These are phyloP conservation scores for Capronia coronata DNA, from an alignment of 2,329 filamentous ascomycete genomes.

Conservation along the genomic window DNA sequence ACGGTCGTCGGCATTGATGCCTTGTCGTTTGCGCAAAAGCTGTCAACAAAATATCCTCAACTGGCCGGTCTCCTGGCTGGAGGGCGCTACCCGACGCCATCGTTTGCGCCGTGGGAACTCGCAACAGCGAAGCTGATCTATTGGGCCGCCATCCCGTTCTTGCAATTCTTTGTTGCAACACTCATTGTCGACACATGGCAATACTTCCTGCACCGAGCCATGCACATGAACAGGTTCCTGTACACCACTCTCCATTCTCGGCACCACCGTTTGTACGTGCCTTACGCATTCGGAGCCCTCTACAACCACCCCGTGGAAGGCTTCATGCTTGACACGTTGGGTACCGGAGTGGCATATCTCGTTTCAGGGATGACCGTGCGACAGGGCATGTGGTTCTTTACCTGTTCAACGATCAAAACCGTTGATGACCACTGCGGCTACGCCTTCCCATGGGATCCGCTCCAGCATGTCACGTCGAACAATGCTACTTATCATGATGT, in stretches of 20 bases:
- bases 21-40: constrained; percentile 64
- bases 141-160: constrained; percentile 64
- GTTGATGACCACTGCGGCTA: constrained; percentile 98
- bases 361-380: constrained; percentile 73
- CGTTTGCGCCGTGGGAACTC: constrained; percentile 81
- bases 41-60: constrained; percentile 64
- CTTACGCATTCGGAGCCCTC: constrained; percentile 91
- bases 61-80: constrained; percentile 71
- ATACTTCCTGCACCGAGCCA: constrained; percentile 90
- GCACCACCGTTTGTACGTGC: constrained; percentile 94
- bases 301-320: constrained; percentile 97
- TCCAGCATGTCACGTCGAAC: constrained; percentile 87
- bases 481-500: constrained; percentile 97
- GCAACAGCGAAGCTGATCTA: constrained; percentile 69
- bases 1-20: constrained; percentile 70
- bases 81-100: constrained; percentile 66
- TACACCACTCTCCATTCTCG: constrained; percentile 79
- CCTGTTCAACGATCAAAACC: constrained; percentile 84
- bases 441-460: constrained; percentile 86
- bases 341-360: constrained; percentile 78
- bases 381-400: constrained; percentile 85
- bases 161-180: constrained; percentile 72
- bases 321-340: constrained; percentile 85
- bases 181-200: constrained; percentile 91
- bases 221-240: constrained; percentile 97